Evolutionary conservation across 768 basidiomycete genomes (phyloP), one percentile per base, ranked within the genome.

Genomic region (Collybia sp.): DNA sequence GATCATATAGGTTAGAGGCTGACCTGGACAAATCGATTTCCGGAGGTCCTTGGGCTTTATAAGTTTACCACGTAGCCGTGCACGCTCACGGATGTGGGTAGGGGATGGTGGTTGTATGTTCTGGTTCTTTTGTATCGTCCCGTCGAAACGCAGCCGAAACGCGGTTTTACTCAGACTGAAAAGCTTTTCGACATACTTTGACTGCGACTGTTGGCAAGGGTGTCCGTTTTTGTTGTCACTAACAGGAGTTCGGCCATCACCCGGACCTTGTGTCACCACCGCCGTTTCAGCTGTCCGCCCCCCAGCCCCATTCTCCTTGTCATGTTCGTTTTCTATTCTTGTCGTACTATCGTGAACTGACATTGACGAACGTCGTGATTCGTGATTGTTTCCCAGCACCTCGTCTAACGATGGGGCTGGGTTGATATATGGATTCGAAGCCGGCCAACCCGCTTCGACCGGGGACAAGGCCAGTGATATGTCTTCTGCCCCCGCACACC

Each of bases 351-450:
- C 12, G 30, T 25, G 25, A 25, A 25, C 8, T 25, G 8, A 3
- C 25, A 25, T 25, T 25, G 25, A 25, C 25, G 25, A 25, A 25
- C 25, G 25, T 25, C 25, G 25, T 25, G 25, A 25, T 25, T 25
- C 25, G 8, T 25, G 3, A 25, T 8, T 25, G 25, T 25, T 25
- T 25, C 25, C 43, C 33, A 58, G 48, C 41, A 65, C 45, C n/a
- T 62, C 62, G 13, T 61, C 59, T 44, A 67, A 51, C 8, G 57
- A 56, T 12, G 75, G 75, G 16, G 69, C 65, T 6, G 68, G 70
- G 54, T 76, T 75, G 57, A 76, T 72, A 53, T 69, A 75, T 32
- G 75, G 73, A 47, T 76, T 73, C 25, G 58, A 52, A 34, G 47
- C 45, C 20, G 51, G 48, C 10, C 49, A 44, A 16, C 40, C 47